Conservation (phyloP, 495 filamentous ascomycete genomes). For the Talaromyces liani region DNA sequence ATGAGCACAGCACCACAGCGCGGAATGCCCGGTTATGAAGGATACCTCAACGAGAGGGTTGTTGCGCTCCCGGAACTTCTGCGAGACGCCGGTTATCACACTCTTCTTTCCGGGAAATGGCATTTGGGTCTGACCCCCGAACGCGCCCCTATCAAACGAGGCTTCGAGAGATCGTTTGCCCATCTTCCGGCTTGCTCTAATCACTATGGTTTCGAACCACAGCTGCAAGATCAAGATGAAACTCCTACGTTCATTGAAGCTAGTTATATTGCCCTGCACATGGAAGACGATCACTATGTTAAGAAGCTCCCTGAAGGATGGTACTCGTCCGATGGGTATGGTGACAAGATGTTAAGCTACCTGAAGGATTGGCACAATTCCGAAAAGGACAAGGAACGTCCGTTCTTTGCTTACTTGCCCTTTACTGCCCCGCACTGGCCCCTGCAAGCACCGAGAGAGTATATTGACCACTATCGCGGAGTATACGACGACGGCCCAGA, state of each 20-base stretch:
- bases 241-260: constrained; percentile 24
- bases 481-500: constrained; percentile 34
- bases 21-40: constrained; percentile 45
- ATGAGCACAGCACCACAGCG: constrained; percentile 6
- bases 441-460: constrained; percentile 22
- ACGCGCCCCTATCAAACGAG: constrained; percentile 30
- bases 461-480: constrained; percentile 20
- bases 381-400: constrained; percentile 22
- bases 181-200: constrained; percentile 33
- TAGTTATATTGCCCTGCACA: constrained; percentile 32
- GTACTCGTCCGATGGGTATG: constrained; percentile 28
- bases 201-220: constrained; percentile 25
- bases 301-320: constrained; percentile 29
- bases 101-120: constrained; percentile 44
- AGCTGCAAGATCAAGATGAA: constrained; percentile 17
- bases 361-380: constrained; percentile 24
- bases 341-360: constrained; percentile 26
- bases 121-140: constrained; percentile 38
- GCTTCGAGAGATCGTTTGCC: constrained; percentile 35
- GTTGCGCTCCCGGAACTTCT: constrained; percentile 47
- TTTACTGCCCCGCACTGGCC: constrained; percentile 38
- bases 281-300: constrained; percentile 34
- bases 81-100: constrained; percentile 44
- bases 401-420: constrained; percentile 33
- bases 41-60: constrained; percentile 46